A percentile compares a stretch with the other conserved stretches of the same genome.
These are phyloP conservation scores for Pyrus hybrid DNA, from an alignment of 331 rosid genomes.

Conservation along the genomic window DNA sequence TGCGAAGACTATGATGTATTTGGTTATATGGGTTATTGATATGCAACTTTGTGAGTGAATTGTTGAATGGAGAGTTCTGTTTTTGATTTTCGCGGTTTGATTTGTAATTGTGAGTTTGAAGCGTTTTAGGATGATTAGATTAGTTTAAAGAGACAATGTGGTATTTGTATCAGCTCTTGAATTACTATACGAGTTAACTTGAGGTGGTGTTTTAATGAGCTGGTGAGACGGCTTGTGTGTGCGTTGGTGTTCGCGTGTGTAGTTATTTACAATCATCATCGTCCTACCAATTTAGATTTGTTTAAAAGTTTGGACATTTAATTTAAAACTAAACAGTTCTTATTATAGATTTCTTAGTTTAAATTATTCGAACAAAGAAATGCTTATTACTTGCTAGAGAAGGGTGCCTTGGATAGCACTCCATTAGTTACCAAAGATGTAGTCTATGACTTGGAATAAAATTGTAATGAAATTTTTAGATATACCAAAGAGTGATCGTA, in stretches of 20 bases:
- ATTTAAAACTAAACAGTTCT: background rate
- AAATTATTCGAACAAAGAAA: background rate
- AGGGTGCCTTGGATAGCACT: background rate
- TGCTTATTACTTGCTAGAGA: background rate
- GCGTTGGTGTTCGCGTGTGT: background rate
- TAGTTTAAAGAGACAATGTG: background rate
- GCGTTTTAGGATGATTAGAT: background rate
- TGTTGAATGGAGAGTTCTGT: background rate
- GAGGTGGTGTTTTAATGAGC: background rate
- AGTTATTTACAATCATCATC: background rate
- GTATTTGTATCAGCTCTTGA: background rate
- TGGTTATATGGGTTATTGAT: background rate
- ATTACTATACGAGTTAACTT: no score
- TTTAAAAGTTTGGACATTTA: background rate
- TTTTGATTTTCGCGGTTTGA: background rate
- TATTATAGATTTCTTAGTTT: background rate
- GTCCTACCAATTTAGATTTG: background rate
- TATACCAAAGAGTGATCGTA: background rate
- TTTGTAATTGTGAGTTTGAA: background rate
- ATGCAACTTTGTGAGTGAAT: background rate
- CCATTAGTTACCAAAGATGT: background rate
- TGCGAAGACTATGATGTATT: background rate
- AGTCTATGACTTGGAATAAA: background rate
- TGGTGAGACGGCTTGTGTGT: background rate
- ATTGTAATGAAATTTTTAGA: background rate